Evolutionary conservation across 495 filamentous ascomycete genomes (phyloP).

Genomic region (Letharia columbiana): DNA sequence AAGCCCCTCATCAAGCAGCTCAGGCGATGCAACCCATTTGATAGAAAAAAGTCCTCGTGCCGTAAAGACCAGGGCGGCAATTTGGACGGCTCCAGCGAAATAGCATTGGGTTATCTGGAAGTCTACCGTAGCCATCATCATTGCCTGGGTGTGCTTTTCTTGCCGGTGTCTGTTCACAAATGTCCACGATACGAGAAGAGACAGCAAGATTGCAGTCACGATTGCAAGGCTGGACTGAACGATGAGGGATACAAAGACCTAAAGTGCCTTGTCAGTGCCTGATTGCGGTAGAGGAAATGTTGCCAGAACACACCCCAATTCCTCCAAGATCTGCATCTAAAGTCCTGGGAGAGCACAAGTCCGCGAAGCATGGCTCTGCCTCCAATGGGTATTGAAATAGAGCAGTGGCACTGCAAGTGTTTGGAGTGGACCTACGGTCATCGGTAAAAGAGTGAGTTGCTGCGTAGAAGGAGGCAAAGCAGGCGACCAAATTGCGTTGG

Average conservation of each 20-base stretch:
- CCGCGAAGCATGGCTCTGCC: background rate
- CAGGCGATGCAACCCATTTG: background rate
- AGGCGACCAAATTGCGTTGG: background rate
- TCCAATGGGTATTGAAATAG: background rate
- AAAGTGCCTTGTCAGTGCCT: background rate
- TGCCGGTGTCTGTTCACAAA: background rate
- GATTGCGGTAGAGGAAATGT: background rate
- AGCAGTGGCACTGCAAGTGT: background rate
- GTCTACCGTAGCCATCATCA: constrained; percentile 2
- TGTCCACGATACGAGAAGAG: background rate
- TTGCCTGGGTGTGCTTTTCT: background rate
- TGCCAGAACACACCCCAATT: constrained; percentile 1
- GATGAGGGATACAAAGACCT: background rate
- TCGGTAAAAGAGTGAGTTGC: background rate
- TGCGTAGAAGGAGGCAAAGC: background rate
- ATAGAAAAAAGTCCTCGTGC: background rate
- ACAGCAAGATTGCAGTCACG: background rate
- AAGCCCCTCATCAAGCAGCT: background rate
- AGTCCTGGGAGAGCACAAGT: constrained; percentile 6
- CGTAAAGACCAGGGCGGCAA: constrained; percentile 8
- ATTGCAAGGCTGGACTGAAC: background rate
- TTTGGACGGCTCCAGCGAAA: constrained; percentile 11
- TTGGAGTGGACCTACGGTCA: background rate
- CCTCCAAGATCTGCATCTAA: constrained; percentile 10
- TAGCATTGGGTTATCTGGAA: constrained; percentile 19